These are phyloP conservation scores for Hypomyces perniciosus DNA, from an alignment of 2,329 filamentous ascomycete genomes.

Conservation along the genomic window DNA sequence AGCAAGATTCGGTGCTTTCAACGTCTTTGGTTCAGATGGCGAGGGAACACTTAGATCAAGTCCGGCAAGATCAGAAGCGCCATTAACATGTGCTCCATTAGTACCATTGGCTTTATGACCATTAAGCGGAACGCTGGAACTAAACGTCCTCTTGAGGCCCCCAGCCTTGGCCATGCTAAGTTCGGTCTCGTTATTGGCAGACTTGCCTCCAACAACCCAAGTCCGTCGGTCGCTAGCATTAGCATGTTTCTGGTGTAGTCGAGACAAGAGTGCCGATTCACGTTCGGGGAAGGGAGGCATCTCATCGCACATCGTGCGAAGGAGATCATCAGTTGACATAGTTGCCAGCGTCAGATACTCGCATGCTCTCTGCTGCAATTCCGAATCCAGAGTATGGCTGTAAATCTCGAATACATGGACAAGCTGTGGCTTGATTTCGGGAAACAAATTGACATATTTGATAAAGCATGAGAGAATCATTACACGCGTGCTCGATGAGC, in stretches of 20 bases:
- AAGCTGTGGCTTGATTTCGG: conserved; percentile 94
- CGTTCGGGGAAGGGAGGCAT: conserved; percentile 98
- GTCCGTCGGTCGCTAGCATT: conserved; percentile 92
- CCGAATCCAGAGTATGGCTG: conserved; percentile 89
- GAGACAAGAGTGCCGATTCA: conserved; percentile 82
- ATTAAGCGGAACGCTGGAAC: conserved; percentile 46
- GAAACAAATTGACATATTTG: conserved; percentile 97
- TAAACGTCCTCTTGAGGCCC: conserved; percentile 83
- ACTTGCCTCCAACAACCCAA: conserved; percentile 96
- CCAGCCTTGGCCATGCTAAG: conserved; percentile 74
- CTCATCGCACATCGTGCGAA: conserved; percentile 92
- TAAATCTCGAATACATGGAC: conserved; percentile 86
- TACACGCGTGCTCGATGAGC: conserved; percentile 81
- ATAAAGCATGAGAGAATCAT: conserved; percentile 94
- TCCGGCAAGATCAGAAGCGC: conserved; percentile 65
- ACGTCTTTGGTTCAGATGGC: conserved; percentile 49
- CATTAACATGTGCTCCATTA: conserved; percentile 46
- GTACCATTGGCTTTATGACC: conserved; percentile 39
- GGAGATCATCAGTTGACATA: conserved; percentile 80
- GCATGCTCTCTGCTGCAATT: conserved; percentile 92
- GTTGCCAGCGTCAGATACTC: conserved; percentile 86
- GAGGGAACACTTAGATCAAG: conserved; percentile 67
- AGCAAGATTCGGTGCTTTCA: conserved; percentile 75
- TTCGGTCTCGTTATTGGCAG: conserved; percentile 80
- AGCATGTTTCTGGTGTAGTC: conserved; percentile 89